A percentile compares a stretch with the other conserved stretches of the same genome.
Evolutionary conservation across 2,329 filamentous ascomycete genomes (phyloP).

Genomic region (Scytalidium lignicola): DNA sequence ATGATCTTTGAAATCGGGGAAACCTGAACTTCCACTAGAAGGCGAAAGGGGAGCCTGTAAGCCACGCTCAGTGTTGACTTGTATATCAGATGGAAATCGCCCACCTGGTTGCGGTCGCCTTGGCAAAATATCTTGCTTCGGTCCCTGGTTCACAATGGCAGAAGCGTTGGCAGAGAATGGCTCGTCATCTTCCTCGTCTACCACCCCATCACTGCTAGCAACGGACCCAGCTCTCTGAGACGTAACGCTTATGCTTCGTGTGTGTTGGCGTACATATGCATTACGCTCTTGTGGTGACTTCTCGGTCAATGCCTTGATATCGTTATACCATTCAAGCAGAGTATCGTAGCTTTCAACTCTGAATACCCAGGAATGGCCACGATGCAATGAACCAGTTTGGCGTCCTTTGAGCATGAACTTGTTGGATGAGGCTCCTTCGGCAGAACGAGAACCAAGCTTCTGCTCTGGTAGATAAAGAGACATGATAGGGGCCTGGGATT

Average conservation of each 20-base stretch:
- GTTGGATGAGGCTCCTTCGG: constrained; percentile 77
- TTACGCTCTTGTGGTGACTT: constrained; percentile 83
- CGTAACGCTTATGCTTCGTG: constrained; percentile 68
- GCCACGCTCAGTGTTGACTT: constrained; percentile 72
- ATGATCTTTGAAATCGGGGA: constrained; percentile 43
- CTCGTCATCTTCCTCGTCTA: constrained; percentile 70
- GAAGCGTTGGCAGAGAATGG: constrained; percentile 54
- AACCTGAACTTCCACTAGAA: constrained; percentile 73
- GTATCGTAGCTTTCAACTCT: constrained; percentile 75
- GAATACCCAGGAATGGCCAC: constrained; percentile 70
- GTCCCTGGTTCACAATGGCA: constrained; percentile 47
- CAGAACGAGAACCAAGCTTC: constrained; percentile 88
- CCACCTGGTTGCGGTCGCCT: constrained; percentile 85
- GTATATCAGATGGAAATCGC: constrained; percentile 91
- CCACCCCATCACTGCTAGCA: constrained; percentile 67
- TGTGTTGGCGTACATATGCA: constrained; percentile 79
- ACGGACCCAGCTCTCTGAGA: constrained; percentile 54
- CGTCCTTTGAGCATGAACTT: constrained; percentile 98
- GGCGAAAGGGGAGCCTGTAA: constrained; percentile 75
- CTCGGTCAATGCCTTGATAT: constrained; percentile 85
- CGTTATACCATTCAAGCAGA: constrained; percentile 95
- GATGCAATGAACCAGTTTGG: constrained; percentile 88
- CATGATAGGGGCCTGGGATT: constrained; percentile 88
- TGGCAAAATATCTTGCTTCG: constrained; percentile 45
- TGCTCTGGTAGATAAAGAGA: constrained; percentile 92